Evolutionary conservation across 805 yeast genomes (phyloP), one percentile per base, ranked within the genome.

Genomic region (Metschnikowia lunata): DNA sequence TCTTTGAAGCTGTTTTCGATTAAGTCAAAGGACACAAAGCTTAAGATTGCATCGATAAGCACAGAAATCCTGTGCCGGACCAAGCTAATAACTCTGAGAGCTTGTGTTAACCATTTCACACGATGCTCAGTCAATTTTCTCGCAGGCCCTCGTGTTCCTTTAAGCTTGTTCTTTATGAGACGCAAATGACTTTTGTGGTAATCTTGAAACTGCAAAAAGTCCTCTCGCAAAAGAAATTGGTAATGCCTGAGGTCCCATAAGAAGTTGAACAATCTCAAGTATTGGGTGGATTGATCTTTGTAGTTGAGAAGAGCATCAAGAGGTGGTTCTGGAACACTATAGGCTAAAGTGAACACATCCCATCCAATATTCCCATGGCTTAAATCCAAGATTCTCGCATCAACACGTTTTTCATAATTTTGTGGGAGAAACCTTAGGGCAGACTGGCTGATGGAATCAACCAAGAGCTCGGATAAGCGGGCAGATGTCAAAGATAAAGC

Each of bases 281-380:
- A 91, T 46, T 62, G 61, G 1, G 55, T 51, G 46, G 51, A 46
- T 26, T 79, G 86, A 33, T 54, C 51, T 7, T 53, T 50, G 40
- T 60, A 52, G 43, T 70, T 47, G 55, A 64, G 37, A 60, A 71
- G 45, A 3, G 58, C 50, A 31, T 77, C 75, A 32, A 82, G 67
- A 13, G 91, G 67, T 3, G 85, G 72, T 26, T 75, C 67, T 8
- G 79, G 73, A 9, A 79, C 56, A 42, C 76, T 69, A 61, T 86
- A 93, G 58, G 89, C 97, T 31, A 90, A 66, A 0, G 97, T 88
- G 60, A 91, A 90, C 2, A 86, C 88, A 58, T 90, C 95, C 97
- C 97, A 90, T 0, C 96, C 97, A 40, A 79, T 64, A 27, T 81
- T 78, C 0, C 88, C 74, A 52, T 83, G 87, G 4, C 82, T 82